Base-by-base conservation (phyloP, 2,329 filamentous ascomycete genomes). In the Fusarium secorum region DNA sequence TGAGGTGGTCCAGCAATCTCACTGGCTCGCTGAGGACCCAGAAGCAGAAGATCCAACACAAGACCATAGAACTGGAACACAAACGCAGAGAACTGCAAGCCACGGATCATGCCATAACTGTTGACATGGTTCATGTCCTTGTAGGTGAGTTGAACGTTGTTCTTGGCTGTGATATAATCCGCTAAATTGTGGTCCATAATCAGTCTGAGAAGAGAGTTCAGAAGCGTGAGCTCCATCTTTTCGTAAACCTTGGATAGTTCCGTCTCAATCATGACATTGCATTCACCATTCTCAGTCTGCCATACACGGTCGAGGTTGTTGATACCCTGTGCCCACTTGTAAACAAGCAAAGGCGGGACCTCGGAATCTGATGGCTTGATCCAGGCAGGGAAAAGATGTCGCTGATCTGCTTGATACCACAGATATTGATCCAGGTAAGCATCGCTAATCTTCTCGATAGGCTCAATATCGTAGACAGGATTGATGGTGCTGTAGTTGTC, bases 41-140 rank as follows among this genome's bases (percentile, higher is more conserved):
- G 90, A 26, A 99, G 87, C 39, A 99, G 85, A 48, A 99, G 87
- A 83, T 99, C 96, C 58, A 99, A 90, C 64, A 99, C 95, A 67
- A 99, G 86, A 49, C 97, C 96, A 76, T 99, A 99, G 86, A 95
- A 99, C 79, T 99, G 96, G 87, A 99, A 99, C 26, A 99, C 96
- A 70, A 99, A 99, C 0, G 94, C 96, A 4, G 96, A 98, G 83
- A 99, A 99, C 74, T 99, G 97, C 20, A 99, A 87, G 74, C 97
- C 96, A 77, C 96, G 94, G 76, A 99, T 98, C 92, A 99, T 93
- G 74, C 96, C 96, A 79, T 98, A 99, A 79, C 94, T 97, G 83
- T 99, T 99, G 79, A 97, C 96, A 78, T 99, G 96, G 78, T 98
- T 98, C 96, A 99, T 99, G 76, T 99, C 96, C 85, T 99, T 99